These are phyloP conservation scores for Halophytophthora polymorphica DNA, from an alignment of 352 stramenopile species.

Conservation along the genomic window DNA sequence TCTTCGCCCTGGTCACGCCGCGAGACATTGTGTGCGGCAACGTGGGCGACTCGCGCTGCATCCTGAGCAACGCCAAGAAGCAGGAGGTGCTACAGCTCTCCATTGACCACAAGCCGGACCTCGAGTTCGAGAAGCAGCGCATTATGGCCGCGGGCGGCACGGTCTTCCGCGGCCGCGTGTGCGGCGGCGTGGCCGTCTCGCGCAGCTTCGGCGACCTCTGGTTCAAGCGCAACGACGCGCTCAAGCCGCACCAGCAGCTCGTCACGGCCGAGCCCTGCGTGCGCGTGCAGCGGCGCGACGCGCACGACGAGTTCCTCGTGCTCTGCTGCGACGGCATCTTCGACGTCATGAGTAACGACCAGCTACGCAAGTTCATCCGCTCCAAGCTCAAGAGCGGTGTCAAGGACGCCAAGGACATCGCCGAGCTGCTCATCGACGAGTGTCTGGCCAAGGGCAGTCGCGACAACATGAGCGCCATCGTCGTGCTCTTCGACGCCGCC, in stretches of 20 bases:
- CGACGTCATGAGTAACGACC: slow-evolving; percentile 94
- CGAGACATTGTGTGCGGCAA: slow-evolving; percentile 82
- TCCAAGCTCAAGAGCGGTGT: slow-evolving; percentile 57
- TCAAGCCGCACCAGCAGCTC: slow-evolving; percentile 82
- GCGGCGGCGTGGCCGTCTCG: slow-evolving; percentile 79
- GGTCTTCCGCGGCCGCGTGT: slow-evolving; percentile 83
- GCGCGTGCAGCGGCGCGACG: slow-evolving; percentile 62
- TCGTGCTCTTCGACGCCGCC: slow-evolving; percentile 69
- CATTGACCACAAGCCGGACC: slow-evolving; percentile 83
- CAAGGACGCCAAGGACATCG: slow-evolving; percentile 59
- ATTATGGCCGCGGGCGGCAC: slow-evolving; percentile 81
- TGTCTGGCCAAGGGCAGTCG: slow-evolving; percentile 78
- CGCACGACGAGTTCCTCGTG: slow-evolving; percentile 90
- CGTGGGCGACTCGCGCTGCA: slow-evolving; percentile 82
- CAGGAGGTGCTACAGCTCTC: slow-evolving; percentile 78
- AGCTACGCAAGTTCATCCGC: slow-evolving; percentile 89
- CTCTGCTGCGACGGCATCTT: slow-evolving; percentile 93
- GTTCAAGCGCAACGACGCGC: slow-evolving; percentile 81
- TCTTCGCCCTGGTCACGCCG: slow-evolving; percentile 79
- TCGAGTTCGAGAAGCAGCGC: slow-evolving; percentile 84
- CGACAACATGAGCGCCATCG: slow-evolving; percentile 86
- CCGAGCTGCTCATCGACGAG: slow-evolving; percentile 76
- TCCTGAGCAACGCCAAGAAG: slow-evolving; percentile 73
- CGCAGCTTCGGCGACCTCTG: slow-evolving; percentile 86
- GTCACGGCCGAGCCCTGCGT: slow-evolving; percentile 84